phyloP scores from a whole-genome alignment of 75 land plant genomes.

The Pinus tabuliformis region DNA sequence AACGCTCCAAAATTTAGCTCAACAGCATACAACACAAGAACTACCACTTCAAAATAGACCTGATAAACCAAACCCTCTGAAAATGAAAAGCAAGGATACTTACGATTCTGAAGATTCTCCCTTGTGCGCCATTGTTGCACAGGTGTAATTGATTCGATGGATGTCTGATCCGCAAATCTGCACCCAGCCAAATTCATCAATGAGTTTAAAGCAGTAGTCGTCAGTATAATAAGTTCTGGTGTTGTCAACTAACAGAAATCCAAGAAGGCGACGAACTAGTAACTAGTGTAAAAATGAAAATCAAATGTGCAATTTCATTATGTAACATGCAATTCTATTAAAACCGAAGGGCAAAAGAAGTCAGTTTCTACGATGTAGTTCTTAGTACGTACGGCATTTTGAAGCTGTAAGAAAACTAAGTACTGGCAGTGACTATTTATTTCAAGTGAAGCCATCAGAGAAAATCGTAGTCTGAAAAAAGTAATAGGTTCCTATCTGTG shows the following conservation, averaged over 20 bases:
- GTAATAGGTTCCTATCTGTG: not conserved
- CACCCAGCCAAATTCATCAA: not conserved
- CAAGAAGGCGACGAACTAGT: not conserved
- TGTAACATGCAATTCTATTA: not conserved
- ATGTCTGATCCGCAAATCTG: not conserved
- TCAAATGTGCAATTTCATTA: not conserved
- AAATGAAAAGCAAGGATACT: not conserved
- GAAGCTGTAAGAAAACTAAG: not conserved
- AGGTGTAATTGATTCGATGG: too few species aligned
- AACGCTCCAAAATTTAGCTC: too few species aligned
- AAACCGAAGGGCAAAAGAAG: not conserved
- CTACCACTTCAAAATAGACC: not conserved
- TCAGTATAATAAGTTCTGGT: not conserved
- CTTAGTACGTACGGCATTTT: not conserved
- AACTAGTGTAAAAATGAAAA: not conserved
- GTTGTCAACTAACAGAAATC: not conserved
- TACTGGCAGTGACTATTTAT: not conserved
- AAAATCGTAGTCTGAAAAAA: not conserved
- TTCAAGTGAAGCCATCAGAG: not conserved
- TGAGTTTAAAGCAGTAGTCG: not conserved
- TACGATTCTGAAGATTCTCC: conserved; percentile 4
- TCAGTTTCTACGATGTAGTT: not conserved
- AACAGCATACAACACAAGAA: not conserved
- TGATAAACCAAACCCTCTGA: not conserved
- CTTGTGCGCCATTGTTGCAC: not conserved